Base-by-base conservation (phyloP, 345 rosid genomes). In the Dovyalis caffra region DNA sequence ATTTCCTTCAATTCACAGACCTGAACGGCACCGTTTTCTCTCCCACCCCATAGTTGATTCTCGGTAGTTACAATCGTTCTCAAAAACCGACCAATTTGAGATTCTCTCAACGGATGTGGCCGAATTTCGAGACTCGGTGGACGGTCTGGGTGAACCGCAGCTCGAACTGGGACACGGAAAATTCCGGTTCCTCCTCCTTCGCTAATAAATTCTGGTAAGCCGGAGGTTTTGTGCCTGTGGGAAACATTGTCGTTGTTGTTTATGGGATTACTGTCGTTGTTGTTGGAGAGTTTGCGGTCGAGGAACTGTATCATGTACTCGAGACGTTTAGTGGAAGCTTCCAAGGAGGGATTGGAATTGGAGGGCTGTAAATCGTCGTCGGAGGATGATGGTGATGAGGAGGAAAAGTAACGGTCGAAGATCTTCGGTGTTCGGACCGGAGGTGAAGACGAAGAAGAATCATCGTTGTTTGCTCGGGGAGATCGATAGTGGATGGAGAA, bases 241-340 rank as follows among this genome's bases (percentile, higher is more conserved):
- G 38, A 11, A 31, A 33, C 28, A 56, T 20, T 11, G 20, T 34
- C 49, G 49, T 34, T 32, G 32, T 34, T 64, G 49, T 25, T 38
- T 25, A 8, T 10, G 49, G 18, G 23, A 40, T 6, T 81, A 68
- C 47, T 80, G 74, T 38, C 62, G 79, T 67, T 66, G 82, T 65
- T 62, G 81, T 2, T 20, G 38, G 86, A 79, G 61, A 92, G 91
- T 76, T 92, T 86, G 33, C 97, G 88, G 82, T 95, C 98, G 3
- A 95, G 86, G 84, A 95, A 92, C 15, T 91, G 91, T 77, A 95
- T 89, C 97, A 91, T 95, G 89, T 82, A 85, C 72, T 95, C 98
- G 75, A 95, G 92, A 57, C 98, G 96, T 47, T 83, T 87, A 81
- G 78, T 79, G 69, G 93, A 86, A 74, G 91, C 85, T 68, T 89